Base-by-base conservation (phyloP, 164 flowering plant species). In the Chimonanthus praecox region DNA sequence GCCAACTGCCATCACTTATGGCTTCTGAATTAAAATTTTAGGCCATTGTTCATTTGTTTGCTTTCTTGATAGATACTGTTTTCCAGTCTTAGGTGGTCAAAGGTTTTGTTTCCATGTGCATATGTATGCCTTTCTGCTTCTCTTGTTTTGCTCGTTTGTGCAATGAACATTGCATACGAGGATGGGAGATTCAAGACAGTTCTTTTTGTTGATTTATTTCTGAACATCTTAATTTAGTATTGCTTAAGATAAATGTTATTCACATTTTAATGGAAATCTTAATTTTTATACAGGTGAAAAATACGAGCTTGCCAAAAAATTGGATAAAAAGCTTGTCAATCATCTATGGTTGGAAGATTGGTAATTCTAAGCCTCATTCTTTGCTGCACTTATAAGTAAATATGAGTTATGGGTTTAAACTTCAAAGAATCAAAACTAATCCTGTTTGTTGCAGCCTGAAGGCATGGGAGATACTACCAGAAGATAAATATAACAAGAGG, bases 301-400 rank as follows among this genome's bases (percentile, higher is more conserved):
- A 74, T 96, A 92, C 81, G 92, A 90, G 68, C 89, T 96, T 75
- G 98, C 96, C 62, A 91, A 87, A 85, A 94, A 83, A 79, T 61
- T 87, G 72, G 80, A 51, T 71, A 91, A 89, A 79, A 92, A 88
- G 80, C 89, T 94, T 68, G 91, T 96, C 54, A 96, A 94, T 79
- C 97, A 96, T 82, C 85, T 72, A 54, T 96, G 99, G 99, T 77
- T 96, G 82, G 97, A 96, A 78, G 97, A 92, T 74, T 88, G 99
- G 99, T 96, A 85, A 21, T 75, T 43, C 54, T 16, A 47, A 8
- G 51, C 68, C 70, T 67, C 50, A 6, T 67, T 71, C 43, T 50
- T 75, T 33, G 33, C 16, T 10, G 45, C 68, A 48, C 5, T 58
- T 70, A 21, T 2, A 70, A 33, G 33, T 33, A 0, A 33, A 33